phyloP scores from a whole-genome alignment of 495 filamentous ascomycete genomes.

The Xylaria flabelliformis region DNA sequence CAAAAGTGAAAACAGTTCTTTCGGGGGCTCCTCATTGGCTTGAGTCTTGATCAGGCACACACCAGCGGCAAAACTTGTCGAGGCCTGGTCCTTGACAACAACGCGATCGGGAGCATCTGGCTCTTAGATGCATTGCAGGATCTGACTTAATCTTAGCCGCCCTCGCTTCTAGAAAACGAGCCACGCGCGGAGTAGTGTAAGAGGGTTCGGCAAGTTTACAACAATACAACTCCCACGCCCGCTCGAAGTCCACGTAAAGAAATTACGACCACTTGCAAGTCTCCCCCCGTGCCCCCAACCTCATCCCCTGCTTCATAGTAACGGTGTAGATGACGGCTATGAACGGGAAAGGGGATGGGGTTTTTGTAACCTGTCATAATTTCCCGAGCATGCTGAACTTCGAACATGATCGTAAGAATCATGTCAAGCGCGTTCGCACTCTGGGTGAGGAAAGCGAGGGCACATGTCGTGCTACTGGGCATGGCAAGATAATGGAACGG shows the following conservation, averaged over 20 bases:
- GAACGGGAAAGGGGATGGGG: slow-evolving; percentile 16
- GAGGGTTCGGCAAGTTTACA: slow-evolving; percentile 25
- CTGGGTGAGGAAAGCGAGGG: background rate
- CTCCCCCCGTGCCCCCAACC: background rate
- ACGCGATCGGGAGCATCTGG: slow-evolving; percentile 38
- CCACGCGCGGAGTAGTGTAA: slow-evolving; percentile 8
- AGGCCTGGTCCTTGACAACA: slow-evolving; percentile 42
- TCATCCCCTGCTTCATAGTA: background rate
- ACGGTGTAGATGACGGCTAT: slow-evolving; percentile 10
- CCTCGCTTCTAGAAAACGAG: slow-evolving; percentile 25
- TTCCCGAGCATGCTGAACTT: slow-evolving; percentile 8
- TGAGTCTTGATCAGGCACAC: slow-evolving; percentile 14
- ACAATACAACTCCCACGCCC: slow-evolving; percentile 11
- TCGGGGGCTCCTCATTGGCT: slow-evolving; percentile 37
- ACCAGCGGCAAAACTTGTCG: slow-evolving; percentile 28
- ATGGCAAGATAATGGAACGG: slow-evolving; percentile 18
- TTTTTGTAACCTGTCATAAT: slow-evolving; percentile 38
- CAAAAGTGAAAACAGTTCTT: slow-evolving; percentile 14
- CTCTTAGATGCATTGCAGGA: slow-evolving; percentile 47
- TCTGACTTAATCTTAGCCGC: slow-evolving; percentile 37
- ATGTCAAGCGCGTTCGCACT: background rate
- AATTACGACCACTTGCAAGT: background rate
- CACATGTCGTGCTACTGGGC: slow-evolving; percentile 15
- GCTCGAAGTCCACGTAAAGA: background rate
- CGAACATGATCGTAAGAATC: slow-evolving; percentile 15